Evolutionary conservation across 176 grass and related monocot genomes (phyloP).

Genomic region (Triticum turgidum): DNA sequence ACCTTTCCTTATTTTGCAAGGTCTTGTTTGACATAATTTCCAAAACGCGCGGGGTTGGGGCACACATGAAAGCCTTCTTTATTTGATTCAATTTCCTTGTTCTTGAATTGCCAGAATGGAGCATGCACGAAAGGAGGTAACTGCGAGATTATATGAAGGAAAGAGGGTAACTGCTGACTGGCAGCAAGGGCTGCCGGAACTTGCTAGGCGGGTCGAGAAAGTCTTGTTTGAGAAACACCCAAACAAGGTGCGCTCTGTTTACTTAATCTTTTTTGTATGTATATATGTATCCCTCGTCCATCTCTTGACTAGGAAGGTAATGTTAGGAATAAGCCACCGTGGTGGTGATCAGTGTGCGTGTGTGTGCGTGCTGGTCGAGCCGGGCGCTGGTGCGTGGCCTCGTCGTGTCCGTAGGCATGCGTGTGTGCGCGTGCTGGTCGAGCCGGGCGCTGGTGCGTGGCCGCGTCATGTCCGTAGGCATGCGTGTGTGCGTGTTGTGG

Average conservation of each 20-base stretch:
- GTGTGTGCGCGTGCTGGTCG: too few species aligned
- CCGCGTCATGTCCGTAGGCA: too few species aligned
- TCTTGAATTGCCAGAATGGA: neutral
- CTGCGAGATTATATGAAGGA: neutral
- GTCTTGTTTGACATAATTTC: neutral
- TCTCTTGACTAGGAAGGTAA: too few species aligned
- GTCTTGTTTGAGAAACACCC: slow-evolving; percentile 43
- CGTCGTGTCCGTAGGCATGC: too few species aligned
- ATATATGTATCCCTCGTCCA: neutral
- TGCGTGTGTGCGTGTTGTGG: too few species aligned
- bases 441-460: too few species aligned
- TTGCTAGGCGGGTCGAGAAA: slow-evolving; percentile 30
- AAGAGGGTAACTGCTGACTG: neutral
- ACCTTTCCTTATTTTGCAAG: neutral
- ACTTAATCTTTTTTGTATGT: neutral
- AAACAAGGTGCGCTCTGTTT: slow-evolving; percentile 43
- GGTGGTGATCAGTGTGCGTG: too few species aligned
- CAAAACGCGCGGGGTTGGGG: neutral
- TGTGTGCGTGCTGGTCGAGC: too few species aligned
- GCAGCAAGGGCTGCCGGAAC: neutral
- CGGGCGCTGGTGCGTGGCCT: too few species aligned
- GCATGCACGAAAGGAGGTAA: neutral
- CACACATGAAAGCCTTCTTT: neutral
- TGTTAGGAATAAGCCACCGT: too few species aligned
- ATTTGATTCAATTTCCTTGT: neutral